Base-by-base conservation (phyloP, 352 stramenopile genomes). In the Saprolegnia diclina region DNA sequence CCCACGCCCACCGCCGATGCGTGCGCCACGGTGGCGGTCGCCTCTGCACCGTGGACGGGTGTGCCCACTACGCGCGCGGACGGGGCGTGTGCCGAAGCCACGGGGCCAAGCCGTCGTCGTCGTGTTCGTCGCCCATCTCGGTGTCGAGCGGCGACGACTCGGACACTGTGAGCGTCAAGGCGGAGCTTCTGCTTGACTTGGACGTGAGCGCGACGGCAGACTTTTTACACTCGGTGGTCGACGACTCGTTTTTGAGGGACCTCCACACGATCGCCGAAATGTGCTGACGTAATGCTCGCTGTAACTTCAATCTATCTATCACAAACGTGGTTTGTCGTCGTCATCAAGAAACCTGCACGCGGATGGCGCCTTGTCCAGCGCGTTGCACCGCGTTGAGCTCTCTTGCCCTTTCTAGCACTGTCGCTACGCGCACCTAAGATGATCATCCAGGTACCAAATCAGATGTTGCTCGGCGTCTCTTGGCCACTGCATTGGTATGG, bases 21-120 rank as follows among this genome's bases (percentile, higher is more conserved):
- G 54, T 62, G 26, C 54, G 54, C 35, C 54, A 62, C 18, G 54
- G 54, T 21, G 54, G 54, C 24, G 35, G 54, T 0, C n/a, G 24
- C 19, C 54, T 21, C 19, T 62, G 54, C 35, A 18, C 10, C 14
- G 54, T 62, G 10, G 11, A 38, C 0, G 54, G 54, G 9, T 62
- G 54, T 44, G 24, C 16, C 10, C 22, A 26, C 11, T 35, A 62
- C 24, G 54, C 54, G 4, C 54, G 54, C 24, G 32, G 18, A 22
- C 21, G 4, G 9, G 54, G 54, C 29, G 22, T 45, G 26, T 62
- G 54, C 54, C 19, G 54, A 6, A 26, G 54, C 10, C 54, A 62
- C 35, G 32, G 24, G 5, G 24, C 4, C 29, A 35, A 35, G 29
- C 11, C 42, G 18, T 14, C 10, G 10, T 48, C 42, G 42, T n/a